These are phyloP conservation scores for Botrytis byssoidea DNA, from an alignment of 2,329 filamentous ascomycete species.

Conservation along the genomic window DNA sequence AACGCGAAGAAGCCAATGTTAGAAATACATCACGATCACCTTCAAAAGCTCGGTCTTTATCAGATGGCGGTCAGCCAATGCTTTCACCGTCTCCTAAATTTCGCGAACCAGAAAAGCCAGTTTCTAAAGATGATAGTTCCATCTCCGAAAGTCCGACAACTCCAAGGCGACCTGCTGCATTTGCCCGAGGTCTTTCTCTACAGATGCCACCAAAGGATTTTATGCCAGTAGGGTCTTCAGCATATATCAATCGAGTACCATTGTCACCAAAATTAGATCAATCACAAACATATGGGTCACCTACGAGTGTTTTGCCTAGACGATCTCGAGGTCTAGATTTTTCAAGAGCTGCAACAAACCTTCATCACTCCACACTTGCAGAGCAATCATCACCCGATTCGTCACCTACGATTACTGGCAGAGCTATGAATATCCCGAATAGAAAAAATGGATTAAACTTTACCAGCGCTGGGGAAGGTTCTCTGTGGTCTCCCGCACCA, in stretches of 20 bases:
- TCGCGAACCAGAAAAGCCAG: constrained; percentile 36
- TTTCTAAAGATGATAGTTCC: constrained; percentile 39
- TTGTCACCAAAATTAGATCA: constrained; percentile 84
- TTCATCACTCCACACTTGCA: constrained; percentile 92
- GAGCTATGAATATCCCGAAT: constrained; percentile 62
- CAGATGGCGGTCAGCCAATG: constrained; percentile 33
- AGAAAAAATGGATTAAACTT: constrained; percentile 48
- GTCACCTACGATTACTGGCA: constrained; percentile 78
- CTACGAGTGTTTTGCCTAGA: constrained; percentile 82
- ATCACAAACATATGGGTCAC: constrained; percentile 80
- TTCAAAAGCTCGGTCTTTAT: constrained; percentile 38
- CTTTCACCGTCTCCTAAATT: constrained; percentile 40
- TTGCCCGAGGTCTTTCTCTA: constrained; percentile 65
- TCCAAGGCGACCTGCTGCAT: constrained; percentile 65
- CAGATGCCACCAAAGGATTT: constrained; percentile 62
- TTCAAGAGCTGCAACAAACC: constrained; percentile 85
- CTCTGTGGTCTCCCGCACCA: constrained; percentile 69
- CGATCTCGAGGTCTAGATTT: constrained; percentile 91
- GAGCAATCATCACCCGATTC: constrained; percentile 86
- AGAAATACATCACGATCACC: constrained; percentile 30
- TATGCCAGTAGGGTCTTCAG: constrained; percentile 43
- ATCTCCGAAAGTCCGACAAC: constrained; percentile 57
- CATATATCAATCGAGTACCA: constrained; percentile 59
- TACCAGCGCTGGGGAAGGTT: constrained; percentile 59
- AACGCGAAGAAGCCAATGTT: constrained; percentile 11